Conservation (phyloP, 2,329 filamentous ascomycete genomes). For the Camillea tinctor region DNA sequence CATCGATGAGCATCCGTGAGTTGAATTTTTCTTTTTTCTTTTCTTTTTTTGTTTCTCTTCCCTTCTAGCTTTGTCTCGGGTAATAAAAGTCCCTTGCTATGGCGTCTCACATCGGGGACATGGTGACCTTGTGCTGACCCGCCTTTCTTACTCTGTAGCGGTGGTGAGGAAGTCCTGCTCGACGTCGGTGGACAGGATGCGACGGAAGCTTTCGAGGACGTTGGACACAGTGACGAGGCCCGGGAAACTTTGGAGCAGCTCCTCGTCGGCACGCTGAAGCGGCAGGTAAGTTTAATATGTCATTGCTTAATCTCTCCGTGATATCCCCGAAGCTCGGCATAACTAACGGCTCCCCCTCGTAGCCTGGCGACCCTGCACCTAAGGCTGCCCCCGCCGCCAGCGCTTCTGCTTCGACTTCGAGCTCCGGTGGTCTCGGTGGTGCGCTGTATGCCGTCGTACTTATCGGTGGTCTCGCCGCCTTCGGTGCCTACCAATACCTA, state of each 20-base stretch:
- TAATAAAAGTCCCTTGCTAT: background rate
- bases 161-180: slow-evolving; percentile 96
- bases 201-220: slow-evolving; percentile 98
- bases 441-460: slow-evolving; percentile 80
- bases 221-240: slow-evolving; percentile 98
- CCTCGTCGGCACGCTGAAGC: slow-evolving; percentile 74
- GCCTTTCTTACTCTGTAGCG: slow-evolving; percentile 52
- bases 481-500: slow-evolving; percentile 82
- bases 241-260: slow-evolving; percentile 85
- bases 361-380: slow-evolving; percentile 78
- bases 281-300: slow-evolving; percentile 60
- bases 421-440: slow-evolving; percentile 63
- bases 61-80: slow-evolving; percentile 6
- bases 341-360: slow-evolving; percentile 29
- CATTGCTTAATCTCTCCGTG: slow-evolving; percentile 14
- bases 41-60: background rate
- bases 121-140: slow-evolving; percentile 24
- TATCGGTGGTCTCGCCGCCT: slow-evolving; percentile 73
- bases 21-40: slow-evolving; percentile 24
- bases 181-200: slow-evolving; percentile 95
- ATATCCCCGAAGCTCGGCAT: slow-evolving; percentile 1
- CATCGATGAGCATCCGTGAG: slow-evolving; percentile 92
- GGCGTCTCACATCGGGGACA: background rate
- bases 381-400: slow-evolving; percentile 54
- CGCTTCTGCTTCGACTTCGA: slow-evolving; percentile 48